Evolutionary conservation across 306 rosid genomes (phyloP).

Genomic region (Psophocarpus tetragonolobus): DNA sequence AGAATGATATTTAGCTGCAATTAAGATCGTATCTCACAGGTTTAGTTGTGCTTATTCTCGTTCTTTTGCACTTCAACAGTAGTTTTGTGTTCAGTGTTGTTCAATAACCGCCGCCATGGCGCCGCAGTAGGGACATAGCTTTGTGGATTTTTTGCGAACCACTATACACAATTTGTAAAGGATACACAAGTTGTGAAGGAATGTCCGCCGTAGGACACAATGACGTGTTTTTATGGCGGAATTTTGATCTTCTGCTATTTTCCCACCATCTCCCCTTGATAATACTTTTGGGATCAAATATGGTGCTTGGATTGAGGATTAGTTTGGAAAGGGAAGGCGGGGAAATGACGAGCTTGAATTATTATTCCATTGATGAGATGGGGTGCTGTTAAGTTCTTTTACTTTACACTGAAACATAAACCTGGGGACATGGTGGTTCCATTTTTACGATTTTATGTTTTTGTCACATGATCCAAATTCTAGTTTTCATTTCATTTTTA

Average conservation of each 20-base stretch:
- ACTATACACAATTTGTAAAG: no score
- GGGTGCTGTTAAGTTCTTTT: background rate
- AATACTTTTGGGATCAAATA: no score
- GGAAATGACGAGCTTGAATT: background rate
- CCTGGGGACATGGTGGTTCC: background rate
- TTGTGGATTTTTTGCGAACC: no score
- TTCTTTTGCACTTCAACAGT: background rate
- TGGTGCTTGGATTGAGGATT: background rate
- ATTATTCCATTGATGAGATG: background rate
- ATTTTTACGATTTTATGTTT: background rate
- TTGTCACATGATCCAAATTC: background rate
- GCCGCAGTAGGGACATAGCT: no score
- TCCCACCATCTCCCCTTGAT: no score
- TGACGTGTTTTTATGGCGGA: no score
- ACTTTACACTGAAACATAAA: no score
- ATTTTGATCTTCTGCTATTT: no score
- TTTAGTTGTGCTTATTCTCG: background rate
- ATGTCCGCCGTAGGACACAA: no score
- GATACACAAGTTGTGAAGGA: no score
- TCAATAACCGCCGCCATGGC: no score
- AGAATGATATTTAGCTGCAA: background rate
- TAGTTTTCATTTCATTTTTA: background rate
- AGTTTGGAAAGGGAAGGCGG: background rate
- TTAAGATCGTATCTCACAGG: background rate
- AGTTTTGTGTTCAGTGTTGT: no score